Conservation (phyloP, 768 basidiomycete genomes). For the Hygrocybe coccinea region DNA sequence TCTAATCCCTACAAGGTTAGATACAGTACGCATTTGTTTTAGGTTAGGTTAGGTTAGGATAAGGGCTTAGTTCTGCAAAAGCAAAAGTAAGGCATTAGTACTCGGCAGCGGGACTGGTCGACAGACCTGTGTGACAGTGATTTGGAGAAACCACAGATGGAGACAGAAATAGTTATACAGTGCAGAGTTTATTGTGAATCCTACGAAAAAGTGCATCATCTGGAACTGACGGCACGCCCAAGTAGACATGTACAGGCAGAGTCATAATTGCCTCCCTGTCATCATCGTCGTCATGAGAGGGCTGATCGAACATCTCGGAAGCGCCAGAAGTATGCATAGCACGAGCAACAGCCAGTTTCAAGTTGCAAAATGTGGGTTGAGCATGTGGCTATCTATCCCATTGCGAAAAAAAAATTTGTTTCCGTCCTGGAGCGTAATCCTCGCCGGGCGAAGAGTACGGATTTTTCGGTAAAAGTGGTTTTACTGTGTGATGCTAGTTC, state of each 20-base stretch:
- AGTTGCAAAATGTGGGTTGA: neutral
- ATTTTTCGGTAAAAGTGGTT: constrained; percentile 1
- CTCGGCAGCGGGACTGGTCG: too few species aligned
- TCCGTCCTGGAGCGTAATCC: neutral
- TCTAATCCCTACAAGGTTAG: too few species aligned
- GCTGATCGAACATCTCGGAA: neutral
- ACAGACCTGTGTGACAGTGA: too few species aligned
- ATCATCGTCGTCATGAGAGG: neutral
- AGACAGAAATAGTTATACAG: too few species aligned
- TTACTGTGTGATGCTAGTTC: neutral
- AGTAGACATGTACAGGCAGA: neutral
- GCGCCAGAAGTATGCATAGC: neutral
- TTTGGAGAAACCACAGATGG: too few species aligned
- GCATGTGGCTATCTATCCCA: neutral
- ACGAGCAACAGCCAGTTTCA: neutral
- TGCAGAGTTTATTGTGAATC: too few species aligned
- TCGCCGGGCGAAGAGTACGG: neutral
- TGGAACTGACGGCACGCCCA: too few species aligned
- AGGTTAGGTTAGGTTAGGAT: too few species aligned
- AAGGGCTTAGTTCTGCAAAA: too few species aligned
- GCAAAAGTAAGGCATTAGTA: too few species aligned
- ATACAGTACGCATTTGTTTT: too few species aligned
- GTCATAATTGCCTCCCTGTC: neutral
- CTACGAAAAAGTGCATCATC: too few species aligned
- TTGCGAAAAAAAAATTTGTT: neutral